Percentiles rank a stretch among this genome's conserved stretches.
These are phyloP conservation scores for Ceriops decandra DNA, from an alignment of 345 rosid species.

Conservation along the genomic window DNA sequence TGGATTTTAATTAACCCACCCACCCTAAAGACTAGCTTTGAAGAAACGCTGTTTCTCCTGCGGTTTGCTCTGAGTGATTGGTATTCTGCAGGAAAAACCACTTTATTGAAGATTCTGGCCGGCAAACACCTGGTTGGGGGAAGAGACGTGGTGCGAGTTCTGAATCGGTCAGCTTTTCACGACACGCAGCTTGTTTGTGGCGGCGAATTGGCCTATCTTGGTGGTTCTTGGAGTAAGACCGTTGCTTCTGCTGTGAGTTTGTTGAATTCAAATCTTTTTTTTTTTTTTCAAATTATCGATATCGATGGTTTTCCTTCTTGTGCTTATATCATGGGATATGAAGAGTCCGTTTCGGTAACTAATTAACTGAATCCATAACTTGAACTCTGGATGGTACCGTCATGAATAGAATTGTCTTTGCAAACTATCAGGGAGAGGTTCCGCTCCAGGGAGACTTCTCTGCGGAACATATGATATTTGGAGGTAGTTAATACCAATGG, in stretches of 20 bases:
- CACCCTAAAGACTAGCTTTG: too few species aligned
- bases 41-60: too few species aligned
- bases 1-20: neutral
- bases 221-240: constrained; percentile 95
- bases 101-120: constrained; percentile 72
- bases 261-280: neutral
- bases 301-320: too few species aligned
- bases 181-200: constrained; percentile 80
- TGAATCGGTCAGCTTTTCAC: constrained; percentile 77
- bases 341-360: too few species aligned
- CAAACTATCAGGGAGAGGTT: constrained; percentile 65
- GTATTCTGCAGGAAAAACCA: constrained; percentile 64
- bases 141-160: constrained; percentile 67
- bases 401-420: constrained; percentile 9
- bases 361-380: neutral
- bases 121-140: constrained; percentile 99
- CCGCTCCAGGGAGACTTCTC: constrained; percentile 98
- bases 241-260: constrained; percentile 78
- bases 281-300: neutral
- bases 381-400: neutral
- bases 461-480: constrained; percentile 93
- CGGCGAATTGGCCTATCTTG: constrained; percentile 83
- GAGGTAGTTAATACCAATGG: constrained; percentile 45
- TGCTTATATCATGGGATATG: too few species aligned
- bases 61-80: neutral